These are phyloP conservation scores for Dothideomycetidae sp. DNA, from an alignment of 2,329 filamentous ascomycete genomes.

Conservation along the genomic window DNA sequence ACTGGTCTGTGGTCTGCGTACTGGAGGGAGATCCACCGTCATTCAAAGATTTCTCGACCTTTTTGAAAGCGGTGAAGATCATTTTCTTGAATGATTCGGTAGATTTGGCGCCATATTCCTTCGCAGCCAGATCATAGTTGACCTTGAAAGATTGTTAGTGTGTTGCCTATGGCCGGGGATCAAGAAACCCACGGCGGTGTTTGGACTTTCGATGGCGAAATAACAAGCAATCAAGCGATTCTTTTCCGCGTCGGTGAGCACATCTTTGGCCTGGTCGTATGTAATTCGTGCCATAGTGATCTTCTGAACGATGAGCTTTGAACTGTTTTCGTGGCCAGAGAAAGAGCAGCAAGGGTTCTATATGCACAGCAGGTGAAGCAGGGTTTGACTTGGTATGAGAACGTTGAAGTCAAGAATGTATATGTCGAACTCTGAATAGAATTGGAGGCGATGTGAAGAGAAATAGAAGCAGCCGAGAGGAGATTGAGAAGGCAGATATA, in stretches of 20 bases:
- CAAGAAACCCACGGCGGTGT: constrained; percentile 2
- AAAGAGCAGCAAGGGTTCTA: too few relatives aligned
- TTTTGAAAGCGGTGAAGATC: not conserved
- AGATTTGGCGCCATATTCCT: not conserved
- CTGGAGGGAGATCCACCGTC: not conserved
- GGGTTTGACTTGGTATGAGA: too few relatives aligned
- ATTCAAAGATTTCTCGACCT: not conserved
- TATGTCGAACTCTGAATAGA: too few relatives aligned
- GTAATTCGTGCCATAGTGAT: not conserved
- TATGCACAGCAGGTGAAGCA: too few relatives aligned
- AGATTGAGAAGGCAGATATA: too few relatives aligned
- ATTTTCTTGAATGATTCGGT: not conserved
- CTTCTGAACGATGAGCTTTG: constrained; percentile 11
- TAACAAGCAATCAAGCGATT: not conserved
- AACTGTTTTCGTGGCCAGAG: constrained; percentile 7
- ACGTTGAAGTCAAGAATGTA: too few relatives aligned
- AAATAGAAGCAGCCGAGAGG: too few relatives aligned
- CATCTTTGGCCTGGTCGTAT: not conserved
- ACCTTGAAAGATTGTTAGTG: not conserved
- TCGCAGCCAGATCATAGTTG: constrained; percentile 1
- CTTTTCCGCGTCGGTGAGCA: constrained; percentile 2
- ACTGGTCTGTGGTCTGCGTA: not conserved
- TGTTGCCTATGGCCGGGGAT: too few relatives aligned
- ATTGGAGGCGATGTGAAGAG: too few relatives aligned
- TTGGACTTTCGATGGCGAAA: constrained; percentile 3